Base-by-base conservation (phyloP, 2,329 filamentous ascomycete species). In the Emmonsia crescens region DNA sequence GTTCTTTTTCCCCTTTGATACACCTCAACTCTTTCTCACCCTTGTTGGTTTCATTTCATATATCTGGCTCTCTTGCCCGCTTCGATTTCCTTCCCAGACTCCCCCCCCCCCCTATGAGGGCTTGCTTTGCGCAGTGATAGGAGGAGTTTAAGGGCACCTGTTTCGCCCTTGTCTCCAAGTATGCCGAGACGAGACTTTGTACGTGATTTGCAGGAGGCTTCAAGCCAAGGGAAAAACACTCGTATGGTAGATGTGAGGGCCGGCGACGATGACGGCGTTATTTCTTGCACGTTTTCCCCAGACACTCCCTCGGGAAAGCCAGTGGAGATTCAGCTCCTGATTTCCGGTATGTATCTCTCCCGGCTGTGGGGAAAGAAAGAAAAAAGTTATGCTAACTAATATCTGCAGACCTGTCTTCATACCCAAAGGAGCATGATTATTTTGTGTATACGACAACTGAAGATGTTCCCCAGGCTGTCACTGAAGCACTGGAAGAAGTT, bases 191-290 rank as follows among this genome's bases (percentile, higher is more conserved):
- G 81, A 68, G 80, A 82, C 42, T 92, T 89, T 72, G 78, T 85
- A 56, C 76, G 78, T 58, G 87, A 92, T 70, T 75, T 79, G 68
- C 76, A 71, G 33, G 73, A 75, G 51, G 78, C 74, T 8, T 75
- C 73, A 6, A 63, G 68, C 16, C 68, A 70, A 48, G 69, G 74
- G 24, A 68, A 68, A 2, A 76, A 84, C 55, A 65, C 75, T 0
- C 75, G 80, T 57, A 77, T 94, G 56, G 75, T 75, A 56, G 70
- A 78, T 40, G 75, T 96, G 29, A 75, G 76, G 40, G 76, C 78
- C 42, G 88, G 88, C 19, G 84, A 86, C 5, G 86, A 88, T 38
- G 88, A 93, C 72, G 89, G 88, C 58, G 84, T 89, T 61, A 79
- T 95, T 61, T 80, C 80, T 16, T 88, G 93, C 71, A 78, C 74